Evolutionary conservation across 345 rosid genomes (phyloP), one percentile per base, ranked within the genome.

Genomic region (Camelina sativa): DNA sequence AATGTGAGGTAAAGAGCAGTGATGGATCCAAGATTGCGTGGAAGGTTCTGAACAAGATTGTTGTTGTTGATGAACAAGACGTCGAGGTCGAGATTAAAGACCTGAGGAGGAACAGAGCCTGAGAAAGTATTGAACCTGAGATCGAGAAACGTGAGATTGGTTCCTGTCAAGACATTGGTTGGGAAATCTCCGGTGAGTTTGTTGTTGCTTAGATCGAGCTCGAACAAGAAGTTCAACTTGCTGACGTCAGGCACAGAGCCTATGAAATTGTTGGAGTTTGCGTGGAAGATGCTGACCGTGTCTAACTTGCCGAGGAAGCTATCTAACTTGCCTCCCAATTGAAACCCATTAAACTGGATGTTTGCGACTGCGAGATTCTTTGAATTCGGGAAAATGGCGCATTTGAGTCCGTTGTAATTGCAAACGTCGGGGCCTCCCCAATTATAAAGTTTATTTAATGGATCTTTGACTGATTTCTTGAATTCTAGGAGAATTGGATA

Each of bases 201-300:
- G 85, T 93, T 93, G 84, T 89, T 89, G 69, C 96, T 93, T 12
- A 91, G 79, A 67, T 93, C 98, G 35, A 93, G 85, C 88, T 93
- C 98, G 79, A 72, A 93, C 55, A 93, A 86, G 76, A 80, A 93
- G 2, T 63, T 74, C 35, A 93, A 88, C 38, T 83, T 72, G 65
- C 85, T 68, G 16, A 93, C 75, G 7, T 76, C 62, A 1, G 94
- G 86, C 46, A 93, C 63, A 5, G 82, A 37, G 11, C 97, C 98
- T 0, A 79, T 13, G 59, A 93, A 93, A 43, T 67, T 61, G 83
- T 93, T 93, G 80, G 96, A 85, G 74, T 93, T 93, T 22, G 90
- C 97, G 20, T 93, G 97, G 76, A 91, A 93, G 60, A 93, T 83
- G 0, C 91, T 87, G 16, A 91, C 67, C 60, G 82, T 87, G 0